These are phyloP conservation scores for Crucihimalaya himalaica DNA, from an alignment of 345 rosid genomes.

Conservation along the genomic window DNA sequence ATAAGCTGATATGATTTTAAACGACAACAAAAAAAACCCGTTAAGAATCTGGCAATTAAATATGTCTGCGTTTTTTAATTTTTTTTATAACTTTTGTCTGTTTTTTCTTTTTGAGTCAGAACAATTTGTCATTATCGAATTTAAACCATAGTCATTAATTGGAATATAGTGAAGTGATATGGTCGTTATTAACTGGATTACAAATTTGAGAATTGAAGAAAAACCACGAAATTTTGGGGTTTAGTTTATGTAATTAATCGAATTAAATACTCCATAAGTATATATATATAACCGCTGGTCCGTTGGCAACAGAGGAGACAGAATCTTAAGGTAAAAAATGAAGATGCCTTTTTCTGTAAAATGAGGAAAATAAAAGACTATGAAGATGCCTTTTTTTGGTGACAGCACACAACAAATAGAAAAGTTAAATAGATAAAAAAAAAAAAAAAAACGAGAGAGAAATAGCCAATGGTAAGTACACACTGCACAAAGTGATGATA, in stretches of 20 bases:
- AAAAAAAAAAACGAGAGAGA: not conserved
- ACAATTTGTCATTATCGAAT: not conserved
- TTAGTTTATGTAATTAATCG: not conserved
- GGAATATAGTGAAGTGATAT: not conserved
- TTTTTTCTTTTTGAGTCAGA: too few species aligned
- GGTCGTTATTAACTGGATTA: not conserved
- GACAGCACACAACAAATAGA: constrained; percentile 16
- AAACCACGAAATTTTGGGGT: not conserved
- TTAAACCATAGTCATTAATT: not conserved
- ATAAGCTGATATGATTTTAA: not conserved
- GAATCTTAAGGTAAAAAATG: constrained; percentile 23
- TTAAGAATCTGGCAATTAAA: constrained; percentile 14
- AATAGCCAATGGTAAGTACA: constrained; percentile 14
- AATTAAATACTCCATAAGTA: not conserved
- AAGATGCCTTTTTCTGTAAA: constrained; percentile 10
- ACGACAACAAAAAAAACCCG: not conserved
- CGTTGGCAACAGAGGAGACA: constrained; percentile 23
- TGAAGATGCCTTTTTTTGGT: constrained; percentile 8
- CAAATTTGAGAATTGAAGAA: not conserved
- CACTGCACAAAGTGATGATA: constrained; percentile 27
- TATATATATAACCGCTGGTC: not conserved
- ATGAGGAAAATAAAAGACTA: not conserved
- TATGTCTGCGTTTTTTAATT: not conserved
- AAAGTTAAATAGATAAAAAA: not conserved
- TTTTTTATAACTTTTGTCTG: not conserved